phyloP scores from a whole-genome alignment of 257 asterid species.

The Paulownia fortunei region DNA sequence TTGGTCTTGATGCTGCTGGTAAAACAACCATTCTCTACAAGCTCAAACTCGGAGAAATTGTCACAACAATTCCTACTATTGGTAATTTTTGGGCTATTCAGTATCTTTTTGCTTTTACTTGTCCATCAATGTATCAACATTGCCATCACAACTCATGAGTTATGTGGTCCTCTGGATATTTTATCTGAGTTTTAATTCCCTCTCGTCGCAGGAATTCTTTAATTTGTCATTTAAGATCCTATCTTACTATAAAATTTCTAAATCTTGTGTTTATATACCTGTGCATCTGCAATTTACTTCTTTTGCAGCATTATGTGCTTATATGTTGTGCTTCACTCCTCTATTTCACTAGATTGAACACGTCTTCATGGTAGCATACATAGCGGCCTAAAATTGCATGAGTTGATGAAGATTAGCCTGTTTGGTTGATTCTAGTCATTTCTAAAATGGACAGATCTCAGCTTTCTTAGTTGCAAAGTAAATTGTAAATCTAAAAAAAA shows the following conservation, averaged over 20 bases:
- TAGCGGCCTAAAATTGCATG: too few relatives aligned
- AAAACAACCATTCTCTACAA: conserved; percentile 58
- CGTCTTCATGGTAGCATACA: too few relatives aligned
- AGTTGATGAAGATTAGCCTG: not conserved
- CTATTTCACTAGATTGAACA: not conserved
- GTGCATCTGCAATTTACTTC: not conserved
- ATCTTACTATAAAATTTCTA: not conserved
- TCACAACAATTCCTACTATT: conserved; percentile 58
- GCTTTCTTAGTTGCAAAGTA: not conserved
- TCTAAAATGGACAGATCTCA: not conserved
- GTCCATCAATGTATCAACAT: not conserved
- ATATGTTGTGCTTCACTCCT: not conserved
- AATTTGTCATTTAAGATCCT: not conserved
- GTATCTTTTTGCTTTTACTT: not conserved
- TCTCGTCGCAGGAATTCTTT: not conserved
- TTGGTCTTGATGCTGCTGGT: conserved; percentile 62
- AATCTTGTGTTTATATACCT: not conserved
- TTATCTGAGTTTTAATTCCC: not conserved
- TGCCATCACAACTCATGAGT: not conserved
- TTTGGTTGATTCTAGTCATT: not conserved
- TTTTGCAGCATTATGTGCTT: not conserved
- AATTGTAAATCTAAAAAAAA: not conserved
- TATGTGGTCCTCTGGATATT: not conserved
- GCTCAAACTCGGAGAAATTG: conserved; percentile 60
- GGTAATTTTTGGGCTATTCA: conserved; percentile 30